These are phyloP conservation scores for Trichocladium antarcticum DNA, from an alignment of 495 filamentous ascomycete genomes.

Conservation along the genomic window DNA sequence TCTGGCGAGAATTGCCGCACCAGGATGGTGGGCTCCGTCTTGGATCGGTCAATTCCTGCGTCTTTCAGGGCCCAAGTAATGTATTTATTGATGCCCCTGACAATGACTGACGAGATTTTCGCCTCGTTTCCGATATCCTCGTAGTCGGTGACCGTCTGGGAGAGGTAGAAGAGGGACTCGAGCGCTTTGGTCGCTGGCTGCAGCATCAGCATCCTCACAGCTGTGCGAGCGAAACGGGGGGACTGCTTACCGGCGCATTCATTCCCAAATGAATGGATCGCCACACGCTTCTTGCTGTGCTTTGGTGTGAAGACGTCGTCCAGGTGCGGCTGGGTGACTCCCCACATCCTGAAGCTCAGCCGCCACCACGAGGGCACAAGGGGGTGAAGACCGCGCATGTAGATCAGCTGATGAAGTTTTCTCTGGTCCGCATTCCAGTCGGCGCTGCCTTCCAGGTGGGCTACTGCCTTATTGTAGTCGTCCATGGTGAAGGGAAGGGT, in stretches of 20 bases:
- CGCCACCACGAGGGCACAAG: constrained; percentile 26
- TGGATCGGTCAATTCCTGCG: constrained; percentile 6
- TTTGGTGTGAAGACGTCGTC: constrained; percentile 19
- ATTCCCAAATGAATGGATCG: constrained; percentile 18
- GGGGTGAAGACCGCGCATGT: constrained; percentile 24
- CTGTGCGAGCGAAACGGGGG: background rate
- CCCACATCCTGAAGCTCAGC: constrained; percentile 24
- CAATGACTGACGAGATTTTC: constrained; percentile 13
- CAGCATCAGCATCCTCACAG: background rate
- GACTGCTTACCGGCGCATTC: constrained; percentile 18
- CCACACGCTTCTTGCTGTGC: constrained; percentile 18
- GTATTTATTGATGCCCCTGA: constrained; percentile 17
- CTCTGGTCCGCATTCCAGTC: constrained; percentile 22
- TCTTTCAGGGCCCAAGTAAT: constrained; percentile 22
- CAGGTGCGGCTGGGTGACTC: constrained; percentile 17
- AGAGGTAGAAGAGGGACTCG: constrained; percentile 23
- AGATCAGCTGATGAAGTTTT: constrained; percentile 22
- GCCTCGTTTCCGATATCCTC: constrained; percentile 14
- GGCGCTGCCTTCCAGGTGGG: constrained; percentile 15
- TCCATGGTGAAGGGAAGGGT: constrained; percentile 6
- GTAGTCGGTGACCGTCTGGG: constrained; percentile 22
- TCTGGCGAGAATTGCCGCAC: constrained; percentile 13
- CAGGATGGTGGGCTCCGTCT: constrained; percentile 10
- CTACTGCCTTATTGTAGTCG: constrained; percentile 14
- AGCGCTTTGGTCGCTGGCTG: constrained; percentile 22